These are phyloP conservation scores for Phenoliferia sp. DNA, from an alignment of 1,284 basidiomycete genomes.

Conservation along the genomic window DNA sequence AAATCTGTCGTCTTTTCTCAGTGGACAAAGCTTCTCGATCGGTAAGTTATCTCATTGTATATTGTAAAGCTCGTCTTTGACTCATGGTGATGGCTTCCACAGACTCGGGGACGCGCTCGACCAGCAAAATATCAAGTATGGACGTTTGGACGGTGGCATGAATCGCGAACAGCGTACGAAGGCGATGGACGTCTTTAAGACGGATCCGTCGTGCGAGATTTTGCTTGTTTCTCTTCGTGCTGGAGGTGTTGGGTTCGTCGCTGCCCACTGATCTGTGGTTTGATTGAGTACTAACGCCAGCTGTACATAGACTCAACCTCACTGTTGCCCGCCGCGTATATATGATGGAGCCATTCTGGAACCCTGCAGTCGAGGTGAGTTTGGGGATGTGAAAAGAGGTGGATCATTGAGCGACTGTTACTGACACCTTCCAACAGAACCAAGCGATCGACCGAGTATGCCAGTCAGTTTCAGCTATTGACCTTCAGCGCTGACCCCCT, in stretches of 20 bases:
- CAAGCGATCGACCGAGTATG: constrained; percentile 5
- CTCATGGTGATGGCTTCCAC: constrained; percentile 19
- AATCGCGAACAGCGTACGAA: constrained; percentile 74
- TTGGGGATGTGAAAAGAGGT: not conserved
- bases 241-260: constrained; percentile 70
- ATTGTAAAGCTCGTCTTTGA: constrained; percentile 4
- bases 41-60: constrained; percentile 39
- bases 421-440: constrained; percentile 1
- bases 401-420: not conserved
- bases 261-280: not conserved
- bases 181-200: constrained; percentile 70
- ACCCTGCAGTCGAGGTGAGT: constrained; percentile 34
- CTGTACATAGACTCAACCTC: constrained; percentile 33
- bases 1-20: constrained; percentile 95
- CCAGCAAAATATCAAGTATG: constrained; percentile 66
- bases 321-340: constrained; percentile 40
- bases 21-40: constrained; percentile 94
- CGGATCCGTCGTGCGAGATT: constrained; percentile 75
- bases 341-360: constrained; percentile 77
- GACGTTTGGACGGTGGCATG: constrained; percentile 91
- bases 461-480: not conserved
- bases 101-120: constrained; percentile 73
- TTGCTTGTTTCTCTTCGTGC: constrained; percentile 87
- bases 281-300: not conserved
- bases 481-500: not conserved